Evolutionary conservation across 305 asterid genomes (phyloP).

Genomic region (Fraxinus paxiana): DNA sequence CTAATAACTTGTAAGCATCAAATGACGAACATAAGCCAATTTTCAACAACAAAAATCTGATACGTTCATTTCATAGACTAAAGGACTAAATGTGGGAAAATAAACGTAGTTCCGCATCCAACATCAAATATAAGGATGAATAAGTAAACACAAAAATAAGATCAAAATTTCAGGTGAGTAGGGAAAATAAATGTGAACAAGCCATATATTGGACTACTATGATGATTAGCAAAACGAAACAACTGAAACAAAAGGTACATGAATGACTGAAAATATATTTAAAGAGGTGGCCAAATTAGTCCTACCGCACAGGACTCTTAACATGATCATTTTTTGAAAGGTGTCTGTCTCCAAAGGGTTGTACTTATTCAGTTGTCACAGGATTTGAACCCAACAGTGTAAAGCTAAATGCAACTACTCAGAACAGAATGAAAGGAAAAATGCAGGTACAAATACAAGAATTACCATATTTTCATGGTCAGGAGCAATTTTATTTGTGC

Average conservation of each 20-base stretch:
- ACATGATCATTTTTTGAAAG: slow-evolving; percentile 1
- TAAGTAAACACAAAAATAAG: not conserved
- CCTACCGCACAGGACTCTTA: slow-evolving; percentile 4
- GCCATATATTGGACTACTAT: not conserved
- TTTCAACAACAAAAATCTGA: not conserved
- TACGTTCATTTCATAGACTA: not conserved
- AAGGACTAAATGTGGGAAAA: not conserved
- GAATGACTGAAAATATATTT: not conserved
- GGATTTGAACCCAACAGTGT: not conserved
- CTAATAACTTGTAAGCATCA: not conserved
- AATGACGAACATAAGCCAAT: not conserved
- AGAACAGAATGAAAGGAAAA: slow-evolving; percentile 6
- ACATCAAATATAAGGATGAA: not conserved
- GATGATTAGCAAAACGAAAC: not conserved
- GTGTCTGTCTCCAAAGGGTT: slow-evolving; percentile 1
- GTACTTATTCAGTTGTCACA: not conserved
- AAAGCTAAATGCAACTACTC: slow-evolving; percentile 11
- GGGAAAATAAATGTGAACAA: not conserved
- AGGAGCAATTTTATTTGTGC: slow-evolving; percentile 87
- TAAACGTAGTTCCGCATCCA: not conserved
- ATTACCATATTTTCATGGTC: slow-evolving; percentile 81
- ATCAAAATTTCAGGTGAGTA: not conserved
- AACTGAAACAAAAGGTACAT: not conserved
- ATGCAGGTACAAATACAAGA: slow-evolving; percentile 16
- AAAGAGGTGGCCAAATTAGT: slow-evolving; percentile 3